A percentile compares a stretch with the other conserved stretches of the same genome.
Conservation (phyloP, 164 flowering plant genomes). For the Warburgia ugandensis region DNA sequence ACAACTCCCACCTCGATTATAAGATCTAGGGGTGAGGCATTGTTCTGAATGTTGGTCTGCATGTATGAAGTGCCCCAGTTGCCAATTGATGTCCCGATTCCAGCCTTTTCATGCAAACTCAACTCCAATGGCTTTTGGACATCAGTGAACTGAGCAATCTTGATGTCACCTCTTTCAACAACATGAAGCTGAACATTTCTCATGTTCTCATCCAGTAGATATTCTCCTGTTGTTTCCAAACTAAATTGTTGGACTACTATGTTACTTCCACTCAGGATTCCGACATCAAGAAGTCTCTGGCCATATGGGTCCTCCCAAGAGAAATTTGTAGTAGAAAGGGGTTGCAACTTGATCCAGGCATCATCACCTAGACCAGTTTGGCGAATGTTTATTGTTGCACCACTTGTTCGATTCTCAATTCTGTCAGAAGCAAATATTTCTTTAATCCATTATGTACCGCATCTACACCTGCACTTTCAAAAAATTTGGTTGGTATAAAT, state of each 20-base stretch:
- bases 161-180: slow-evolving; percentile 45
- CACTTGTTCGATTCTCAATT: slow-evolving; percentile 76
- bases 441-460: not conserved
- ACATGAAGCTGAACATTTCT: slow-evolving; percentile 47
- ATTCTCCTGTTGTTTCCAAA: slow-evolving; percentile 36
- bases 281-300: slow-evolving; percentile 52
- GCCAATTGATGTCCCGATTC: slow-evolving; percentile 21
- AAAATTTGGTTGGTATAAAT: not conserved
- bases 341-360: slow-evolving; percentile 53
- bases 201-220: slow-evolving; percentile 22
- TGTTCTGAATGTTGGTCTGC: slow-evolving; percentile 29
- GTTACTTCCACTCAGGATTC: slow-evolving; percentile 28
- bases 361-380: slow-evolving; percentile 83
- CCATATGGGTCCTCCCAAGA: slow-evolving; percentile 96
- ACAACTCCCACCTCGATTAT: slow-evolving; percentile 73
- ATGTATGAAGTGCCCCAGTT: slow-evolving; percentile 30
- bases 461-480: not conserved
- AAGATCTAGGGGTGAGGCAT: slow-evolving; percentile 56
- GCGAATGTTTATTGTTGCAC: slow-evolving; percentile 48
- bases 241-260: slow-evolving; percentile 31
- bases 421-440: slow-evolving; percentile 29
- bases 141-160: slow-evolving; percentile 60
- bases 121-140: slow-evolving; percentile 10
- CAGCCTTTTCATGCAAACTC: slow-evolving; percentile 22
- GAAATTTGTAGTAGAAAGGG: slow-evolving; percentile 71